Percentiles rank a stretch among this genome's conserved stretches.
These are phyloP conservation scores for Mimosa bimucronata DNA, from an alignment of 306 rosid genomes.

Conservation along the genomic window DNA sequence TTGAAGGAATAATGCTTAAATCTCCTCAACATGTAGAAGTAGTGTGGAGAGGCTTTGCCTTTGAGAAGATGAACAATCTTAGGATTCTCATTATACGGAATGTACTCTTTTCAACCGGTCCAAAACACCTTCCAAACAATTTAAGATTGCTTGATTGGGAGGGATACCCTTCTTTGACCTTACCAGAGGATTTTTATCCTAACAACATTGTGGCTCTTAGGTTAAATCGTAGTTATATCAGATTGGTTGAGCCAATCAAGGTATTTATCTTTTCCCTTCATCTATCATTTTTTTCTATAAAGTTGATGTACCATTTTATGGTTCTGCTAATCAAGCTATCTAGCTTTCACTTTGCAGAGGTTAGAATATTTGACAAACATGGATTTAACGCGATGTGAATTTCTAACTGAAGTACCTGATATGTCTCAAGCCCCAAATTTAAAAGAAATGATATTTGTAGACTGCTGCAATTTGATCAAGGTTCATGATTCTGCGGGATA, in stretches of 20 bases:
- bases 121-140: not conserved
- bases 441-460: not conserved
- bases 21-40: not conserved
- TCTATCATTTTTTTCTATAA: not conserved
- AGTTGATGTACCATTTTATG: not conserved
- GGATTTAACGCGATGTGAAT: not conserved
- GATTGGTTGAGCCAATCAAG: not conserved
- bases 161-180: not conserved
- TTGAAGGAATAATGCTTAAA: slow-evolving; percentile 7
- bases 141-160: not conserved
- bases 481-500: not conserved
- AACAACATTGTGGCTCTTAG: not conserved
- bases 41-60: not conserved
- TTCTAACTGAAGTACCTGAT: not conserved
- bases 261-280: not conserved
- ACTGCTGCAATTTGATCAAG: not conserved
- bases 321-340: not conserved
- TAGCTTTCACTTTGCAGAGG: not conserved
- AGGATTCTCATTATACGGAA: not conserved
- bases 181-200: not conserved
- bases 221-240: not conserved
- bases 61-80: not conserved
- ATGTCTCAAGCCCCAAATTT: slow-evolving; percentile 4
- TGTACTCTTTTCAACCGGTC: not conserved
- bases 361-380: not conserved